Percentiles rank a stretch among this genome's conserved stretches.
These are phyloP conservation scores for Peronospora tabacina DNA, from an alignment of 352 stramenopile species.

Conservation along the genomic window DNA sequence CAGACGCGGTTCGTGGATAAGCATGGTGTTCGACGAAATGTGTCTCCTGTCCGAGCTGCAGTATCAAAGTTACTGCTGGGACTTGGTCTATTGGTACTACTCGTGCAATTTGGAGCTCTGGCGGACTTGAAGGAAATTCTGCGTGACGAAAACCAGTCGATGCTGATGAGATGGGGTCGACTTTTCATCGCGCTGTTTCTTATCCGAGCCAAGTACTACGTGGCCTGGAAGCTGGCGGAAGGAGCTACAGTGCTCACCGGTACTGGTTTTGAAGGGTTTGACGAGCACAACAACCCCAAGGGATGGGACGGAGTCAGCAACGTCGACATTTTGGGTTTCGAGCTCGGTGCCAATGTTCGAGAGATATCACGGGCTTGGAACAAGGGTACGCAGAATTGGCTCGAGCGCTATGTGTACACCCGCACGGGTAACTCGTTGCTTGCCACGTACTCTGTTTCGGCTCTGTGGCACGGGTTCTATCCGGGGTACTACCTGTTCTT, in stretches of 20 bases:
- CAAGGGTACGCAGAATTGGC: slow-evolving; percentile 94
- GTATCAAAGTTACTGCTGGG: slow-evolving; percentile 50
- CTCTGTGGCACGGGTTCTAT: slow-evolving; percentile 99
- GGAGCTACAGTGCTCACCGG: slow-evolving; percentile 70
- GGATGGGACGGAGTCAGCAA: slow-evolving; percentile 93
- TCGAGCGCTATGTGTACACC: slow-evolving; percentile 96
- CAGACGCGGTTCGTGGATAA: slow-evolving; percentile 39
- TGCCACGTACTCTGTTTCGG: slow-evolving; percentile 91
- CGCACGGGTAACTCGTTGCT: slow-evolving; percentile 89
- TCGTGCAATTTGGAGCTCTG: slow-evolving; percentile 31
- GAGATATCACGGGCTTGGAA: slow-evolving; percentile 91
- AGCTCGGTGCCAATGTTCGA: slow-evolving; percentile 87
- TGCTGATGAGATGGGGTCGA: slow-evolving; percentile 61
- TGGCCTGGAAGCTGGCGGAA: slow-evolving; percentile 89
- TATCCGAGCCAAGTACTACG: slow-evolving; percentile 93
- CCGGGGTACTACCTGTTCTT: slow-evolving; percentile 97
- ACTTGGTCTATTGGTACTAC: slow-evolving; percentile 43
- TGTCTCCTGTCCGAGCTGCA: slow-evolving; percentile 30
- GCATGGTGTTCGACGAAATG: slow-evolving; percentile 25
- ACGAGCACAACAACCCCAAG: slow-evolving; percentile 68
- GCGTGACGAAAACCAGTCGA: slow-evolving; percentile 30
- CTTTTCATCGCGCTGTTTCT: slow-evolving; percentile 86
- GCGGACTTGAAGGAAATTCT: slow-evolving; percentile 26
- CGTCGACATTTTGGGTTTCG: slow-evolving; percentile 93
- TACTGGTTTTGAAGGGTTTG: slow-evolving; percentile 92